Evolutionary conservation across 73 alveolate species (phyloP).

Genomic region (Tetrahymena malaccensis): DNA sequence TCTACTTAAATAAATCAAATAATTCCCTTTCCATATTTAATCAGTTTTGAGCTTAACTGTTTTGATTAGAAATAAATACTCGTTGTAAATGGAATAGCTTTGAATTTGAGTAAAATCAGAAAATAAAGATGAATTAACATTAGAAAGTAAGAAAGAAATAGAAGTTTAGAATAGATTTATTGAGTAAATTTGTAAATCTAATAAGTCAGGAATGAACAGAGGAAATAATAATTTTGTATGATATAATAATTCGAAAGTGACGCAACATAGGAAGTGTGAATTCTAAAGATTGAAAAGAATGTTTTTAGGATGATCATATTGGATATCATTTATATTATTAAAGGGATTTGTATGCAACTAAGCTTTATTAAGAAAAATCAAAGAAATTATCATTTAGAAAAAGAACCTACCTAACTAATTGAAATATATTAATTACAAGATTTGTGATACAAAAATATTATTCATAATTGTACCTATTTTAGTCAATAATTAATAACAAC

Average conservation of each 20-base stretch:
- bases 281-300: not conserved
- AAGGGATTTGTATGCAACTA: not conserved
- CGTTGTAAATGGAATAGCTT: not conserved
- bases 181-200: not conserved
- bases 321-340: not conserved
- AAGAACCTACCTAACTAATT: not conserved
- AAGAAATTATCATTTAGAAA: not conserved
- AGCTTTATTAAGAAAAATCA: not conserved
- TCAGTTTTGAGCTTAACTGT: too few relatives aligned
- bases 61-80: too few relatives aligned
- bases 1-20: too few relatives aligned
- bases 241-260: not conserved
- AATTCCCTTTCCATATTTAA: too few relatives aligned
- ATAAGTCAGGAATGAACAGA: not conserved
- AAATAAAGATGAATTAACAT: too few relatives aligned
- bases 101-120: not conserved
- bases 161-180: not conserved
- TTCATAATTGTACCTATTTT: not conserved
- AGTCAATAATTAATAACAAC: not conserved
- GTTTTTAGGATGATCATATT: not conserved
- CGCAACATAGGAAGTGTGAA: not conserved
- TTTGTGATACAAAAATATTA: not conserved
- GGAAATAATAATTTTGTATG: not conserved
- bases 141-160: too few relatives aligned
- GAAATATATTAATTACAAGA: not conserved